Evolutionary conservation across 495 filamentous ascomycete genomes (phyloP).

Genomic region (Aspergillus biplanus): DNA sequence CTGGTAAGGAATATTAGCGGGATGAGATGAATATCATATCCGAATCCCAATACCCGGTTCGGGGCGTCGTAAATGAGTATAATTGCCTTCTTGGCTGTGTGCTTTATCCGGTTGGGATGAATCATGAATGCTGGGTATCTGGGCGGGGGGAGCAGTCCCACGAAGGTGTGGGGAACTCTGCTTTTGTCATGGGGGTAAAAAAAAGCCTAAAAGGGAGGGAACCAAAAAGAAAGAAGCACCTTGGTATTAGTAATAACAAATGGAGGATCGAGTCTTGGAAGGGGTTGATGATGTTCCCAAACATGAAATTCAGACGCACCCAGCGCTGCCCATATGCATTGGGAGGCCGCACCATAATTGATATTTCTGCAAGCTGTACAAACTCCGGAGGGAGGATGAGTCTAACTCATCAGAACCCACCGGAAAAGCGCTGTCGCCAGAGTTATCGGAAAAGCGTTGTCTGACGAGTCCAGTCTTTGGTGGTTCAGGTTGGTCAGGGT

Average conservation of each 20-base stretch:
- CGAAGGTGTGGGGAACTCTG: background rate
- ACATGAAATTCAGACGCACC: too few species aligned
- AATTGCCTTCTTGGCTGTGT: too few species aligned
- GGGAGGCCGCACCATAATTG: background rate
- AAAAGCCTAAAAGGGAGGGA: background rate
- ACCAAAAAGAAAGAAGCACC: background rate
- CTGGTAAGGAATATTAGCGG: too few species aligned
- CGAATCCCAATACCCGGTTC: too few species aligned
- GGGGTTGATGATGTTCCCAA: background rate
- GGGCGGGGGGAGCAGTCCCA: background rate
- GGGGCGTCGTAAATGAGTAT: too few species aligned
- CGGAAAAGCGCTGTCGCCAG: too few species aligned
- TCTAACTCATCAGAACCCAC: too few species aligned
- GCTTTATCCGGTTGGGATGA: conserved; percentile 3
- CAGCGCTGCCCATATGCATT: background rate
- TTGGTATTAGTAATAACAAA: too few species aligned
- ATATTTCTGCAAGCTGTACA: background rate
- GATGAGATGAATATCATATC: too few species aligned
- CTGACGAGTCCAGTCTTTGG: too few species aligned
- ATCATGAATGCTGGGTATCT: background rate
- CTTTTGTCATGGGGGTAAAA: background rate
- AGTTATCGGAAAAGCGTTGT: too few species aligned
- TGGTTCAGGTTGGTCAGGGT: background rate
- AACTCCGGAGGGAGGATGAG: background rate
- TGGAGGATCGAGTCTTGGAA: background rate